phyloP scores from a whole-genome alignment of 305 asterid genomes.

The Ruellia speciosa region DNA sequence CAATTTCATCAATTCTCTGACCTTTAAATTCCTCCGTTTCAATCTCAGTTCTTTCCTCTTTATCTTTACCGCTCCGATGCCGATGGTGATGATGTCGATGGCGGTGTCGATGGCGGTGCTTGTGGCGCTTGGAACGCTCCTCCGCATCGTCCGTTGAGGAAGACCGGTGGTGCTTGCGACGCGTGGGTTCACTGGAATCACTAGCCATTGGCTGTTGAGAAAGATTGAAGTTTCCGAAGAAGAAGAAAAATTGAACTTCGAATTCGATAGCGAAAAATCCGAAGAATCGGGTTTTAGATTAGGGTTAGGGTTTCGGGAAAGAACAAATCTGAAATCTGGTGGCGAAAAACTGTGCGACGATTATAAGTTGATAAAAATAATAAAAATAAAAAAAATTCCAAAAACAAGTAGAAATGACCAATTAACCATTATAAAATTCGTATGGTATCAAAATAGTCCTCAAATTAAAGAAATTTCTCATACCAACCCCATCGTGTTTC shows the following conservation, averaged over 20 bases:
- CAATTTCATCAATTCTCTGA: conserved; percentile 26
- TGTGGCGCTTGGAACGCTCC: conserved; percentile 74
- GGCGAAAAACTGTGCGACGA: conserved; percentile 12
- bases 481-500: not conserved
- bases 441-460: not conserved
- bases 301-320: conserved; percentile 22
- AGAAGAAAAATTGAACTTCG: not conserved
- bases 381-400: too few species aligned
- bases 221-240: not conserved
- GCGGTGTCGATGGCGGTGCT: conserved; percentile 68
- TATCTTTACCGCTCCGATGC: conserved; percentile 49
- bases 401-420: too few species aligned
- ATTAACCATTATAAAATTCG: not conserved
- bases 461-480: not conserved
- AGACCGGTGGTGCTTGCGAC: conserved; percentile 64
- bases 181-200: conserved; percentile 51
- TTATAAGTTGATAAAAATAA: not conserved
- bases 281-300: conserved; percentile 31
- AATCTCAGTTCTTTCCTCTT: conserved; percentile 22
- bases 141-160: conserved; percentile 48
- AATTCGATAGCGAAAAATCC: not conserved
- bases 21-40: conserved; percentile 27
- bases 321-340: conserved; percentile 14
- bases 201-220: conserved; percentile 41
- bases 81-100: conserved; percentile 55